These are phyloP conservation scores for Salix exigua DNA, from an alignment of 345 rosid species.

Conservation along the genomic window DNA sequence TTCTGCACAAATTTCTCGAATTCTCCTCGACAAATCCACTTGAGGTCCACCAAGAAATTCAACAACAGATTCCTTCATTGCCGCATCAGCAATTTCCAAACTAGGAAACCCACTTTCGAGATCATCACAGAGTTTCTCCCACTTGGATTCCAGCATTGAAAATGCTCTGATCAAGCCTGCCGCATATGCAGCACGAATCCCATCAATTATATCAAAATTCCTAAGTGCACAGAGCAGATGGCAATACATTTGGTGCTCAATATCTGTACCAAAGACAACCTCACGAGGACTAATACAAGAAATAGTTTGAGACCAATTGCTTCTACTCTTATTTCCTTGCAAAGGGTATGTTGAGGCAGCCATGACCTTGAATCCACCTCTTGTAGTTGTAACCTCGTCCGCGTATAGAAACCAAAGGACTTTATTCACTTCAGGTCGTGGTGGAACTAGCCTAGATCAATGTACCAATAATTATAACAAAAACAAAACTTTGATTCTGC, in stretches of 20 bases:
- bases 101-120: slow-evolving; percentile 34
- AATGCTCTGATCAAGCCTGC: slow-evolving; percentile 33
- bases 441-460: slow-evolving; percentile 38
- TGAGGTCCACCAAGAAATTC: slow-evolving; percentile 43
- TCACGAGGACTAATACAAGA: slow-evolving; percentile 32
- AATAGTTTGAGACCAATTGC: slow-evolving; percentile 19
- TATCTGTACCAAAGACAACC: slow-evolving; percentile 38
- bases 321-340: slow-evolving; percentile 11
- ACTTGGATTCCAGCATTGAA: slow-evolving; percentile 34
- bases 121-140: slow-evolving; percentile 47
- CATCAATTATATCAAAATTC: slow-evolving; percentile 33
- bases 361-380: slow-evolving; percentile 44
- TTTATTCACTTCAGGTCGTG: slow-evolving; percentile 28
- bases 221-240: slow-evolving; percentile 51
- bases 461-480: neutral
- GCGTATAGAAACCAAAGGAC: slow-evolving; percentile 36
- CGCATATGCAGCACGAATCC: slow-evolving; percentile 41
- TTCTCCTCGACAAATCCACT: slow-evolving; percentile 30
- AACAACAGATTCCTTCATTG: slow-evolving; percentile 36
- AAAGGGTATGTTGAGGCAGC: slow-evolving; percentile 46
- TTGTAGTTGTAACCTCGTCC: slow-evolving; percentile 28
- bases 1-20: slow-evolving; percentile 31
- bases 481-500: neutral
- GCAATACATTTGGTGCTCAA: slow-evolving; percentile 43
- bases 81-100: slow-evolving; percentile 26